phyloP scores from a whole-genome alignment of 441 rosid species.

The Lepidium campestre region DNA sequence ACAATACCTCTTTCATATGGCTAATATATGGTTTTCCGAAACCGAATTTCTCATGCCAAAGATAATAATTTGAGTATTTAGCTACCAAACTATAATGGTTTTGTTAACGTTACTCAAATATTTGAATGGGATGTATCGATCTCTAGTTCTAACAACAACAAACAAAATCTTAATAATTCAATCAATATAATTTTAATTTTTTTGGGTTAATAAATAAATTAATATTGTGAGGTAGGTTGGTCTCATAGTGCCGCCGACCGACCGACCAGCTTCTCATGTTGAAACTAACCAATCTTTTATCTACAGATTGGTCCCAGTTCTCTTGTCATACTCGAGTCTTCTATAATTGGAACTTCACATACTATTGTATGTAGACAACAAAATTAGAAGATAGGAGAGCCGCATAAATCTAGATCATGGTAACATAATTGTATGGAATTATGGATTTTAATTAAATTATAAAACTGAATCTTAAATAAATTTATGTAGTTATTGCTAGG shows the following conservation, averaged over 20 bases:
- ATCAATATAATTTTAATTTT: neutral
- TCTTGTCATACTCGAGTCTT: conserved; percentile 7
- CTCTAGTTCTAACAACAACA: neutral
- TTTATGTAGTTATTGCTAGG: neutral
- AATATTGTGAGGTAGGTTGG: conserved; percentile 14
- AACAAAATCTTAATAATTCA: neutral
- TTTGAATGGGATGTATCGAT: neutral
- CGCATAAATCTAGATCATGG: neutral
- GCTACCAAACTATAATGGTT: too few relatives aligned
- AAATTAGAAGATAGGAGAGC: neutral
- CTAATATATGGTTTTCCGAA: too few relatives aligned
- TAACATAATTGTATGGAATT: neutral
- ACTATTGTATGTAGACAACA: neutral
- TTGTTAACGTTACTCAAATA: too few relatives aligned
- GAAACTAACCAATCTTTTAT: conserved; percentile 11
- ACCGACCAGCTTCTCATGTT: conserved; percentile 25
- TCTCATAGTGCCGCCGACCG: conserved; percentile 15
- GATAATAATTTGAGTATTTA: too few relatives aligned
- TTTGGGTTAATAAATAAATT: neutral
- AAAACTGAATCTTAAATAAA: neutral
- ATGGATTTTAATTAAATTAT: neutral
- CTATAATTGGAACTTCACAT: conserved; percentile 1
- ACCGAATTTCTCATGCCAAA: too few relatives aligned
- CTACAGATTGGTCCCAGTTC: conserved; percentile 9
- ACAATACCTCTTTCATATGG: too few relatives aligned